These are phyloP conservation scores for Scedosporium apiospermum DNA, from an alignment of 2,329 filamentous ascomycete genomes.

Conservation along the genomic window DNA sequence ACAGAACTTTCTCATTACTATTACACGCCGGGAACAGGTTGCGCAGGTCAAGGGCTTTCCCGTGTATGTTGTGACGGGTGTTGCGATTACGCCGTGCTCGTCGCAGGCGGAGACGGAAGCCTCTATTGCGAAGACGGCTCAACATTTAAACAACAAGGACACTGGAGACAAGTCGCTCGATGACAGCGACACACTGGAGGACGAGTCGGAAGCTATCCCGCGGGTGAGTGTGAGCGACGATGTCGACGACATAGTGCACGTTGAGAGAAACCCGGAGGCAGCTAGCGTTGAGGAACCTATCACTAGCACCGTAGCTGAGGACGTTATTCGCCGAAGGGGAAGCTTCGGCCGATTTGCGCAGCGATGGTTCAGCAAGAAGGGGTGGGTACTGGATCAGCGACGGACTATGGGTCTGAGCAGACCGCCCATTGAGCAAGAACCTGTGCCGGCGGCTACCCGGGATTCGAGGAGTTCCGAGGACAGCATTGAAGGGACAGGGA, in stretches of 20 bases:
- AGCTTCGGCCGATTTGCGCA: constrained; percentile 84
- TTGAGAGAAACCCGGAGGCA: constrained; percentile 20
- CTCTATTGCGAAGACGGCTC: constrained; percentile 55
- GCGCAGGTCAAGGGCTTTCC: constrained; percentile 75
- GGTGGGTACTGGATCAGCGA: constrained; percentile 66
- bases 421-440: constrained; percentile 11
- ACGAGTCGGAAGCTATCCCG: constrained; percentile 22
- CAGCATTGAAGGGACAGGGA: constrained; percentile 12
- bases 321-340: constrained; percentile 76
- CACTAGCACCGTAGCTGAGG: constrained; percentile 64
- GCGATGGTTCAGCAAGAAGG: constrained; percentile 81
- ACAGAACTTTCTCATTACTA: constrained; percentile 75
- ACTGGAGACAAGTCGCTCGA: constrained; percentile 25
- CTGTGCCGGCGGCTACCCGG: not conserved
- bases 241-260: constrained; percentile 29
- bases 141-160: constrained; percentile 15
- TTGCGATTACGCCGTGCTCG: constrained; percentile 80
- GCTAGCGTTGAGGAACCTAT: constrained; percentile 10
- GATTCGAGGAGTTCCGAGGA: constrained; percentile 3
- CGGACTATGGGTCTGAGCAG: constrained; percentile 59
- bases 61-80: constrained; percentile 79
- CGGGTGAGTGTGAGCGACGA: constrained; percentile 24
- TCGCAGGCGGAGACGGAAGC: constrained; percentile 65
- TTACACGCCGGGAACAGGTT: constrained; percentile 78
- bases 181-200: constrained; percentile 18